phyloP scores from a whole-genome alignment of 129 eudicot genomes.

The Helichrysum umbraculigerum region DNA sequence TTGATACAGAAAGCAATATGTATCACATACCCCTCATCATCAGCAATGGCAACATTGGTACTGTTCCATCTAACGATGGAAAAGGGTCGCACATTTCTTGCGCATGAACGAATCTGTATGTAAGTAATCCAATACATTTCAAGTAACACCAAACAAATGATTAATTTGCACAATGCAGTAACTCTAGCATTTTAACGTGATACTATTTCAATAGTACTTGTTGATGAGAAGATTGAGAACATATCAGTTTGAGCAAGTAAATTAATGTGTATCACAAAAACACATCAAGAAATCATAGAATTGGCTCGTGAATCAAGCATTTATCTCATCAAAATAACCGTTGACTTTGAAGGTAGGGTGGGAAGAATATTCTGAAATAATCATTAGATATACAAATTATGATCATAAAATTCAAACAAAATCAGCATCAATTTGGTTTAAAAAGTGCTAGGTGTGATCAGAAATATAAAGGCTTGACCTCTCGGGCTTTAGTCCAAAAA shows the following conservation, averaged over 20 bases:
- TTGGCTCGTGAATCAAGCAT: background rate
- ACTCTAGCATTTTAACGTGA: background rate
- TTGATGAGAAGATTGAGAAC: background rate
- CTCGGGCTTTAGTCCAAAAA: background rate
- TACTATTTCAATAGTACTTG: background rate
- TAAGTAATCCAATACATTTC: background rate
- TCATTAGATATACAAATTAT: background rate
- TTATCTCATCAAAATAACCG: background rate
- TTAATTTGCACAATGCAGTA: background rate
- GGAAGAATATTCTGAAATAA: too few relatives aligned
- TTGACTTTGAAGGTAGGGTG: too few relatives aligned
- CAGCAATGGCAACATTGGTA: constrained; percentile 44
- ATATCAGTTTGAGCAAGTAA: background rate
- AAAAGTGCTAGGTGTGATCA: background rate
- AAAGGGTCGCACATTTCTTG: constrained; percentile 28
- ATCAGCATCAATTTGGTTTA: constrained; percentile 3
- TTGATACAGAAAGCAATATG: background rate
- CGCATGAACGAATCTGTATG: constrained; percentile 27
- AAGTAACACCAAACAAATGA: background rate
- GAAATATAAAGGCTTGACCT: constrained; percentile 8
- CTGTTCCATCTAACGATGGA: constrained; percentile 37
- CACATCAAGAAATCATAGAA: background rate
- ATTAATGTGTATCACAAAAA: background rate
- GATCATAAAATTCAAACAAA: constrained; percentile 9
- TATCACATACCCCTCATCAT: constrained; percentile 46